A percentile compares a stretch with the other conserved stretches of the same genome.
Evolutionary conservation across 2,329 filamentous ascomycete species (phyloP).

Genomic region (Sporothrix phasma): DNA sequence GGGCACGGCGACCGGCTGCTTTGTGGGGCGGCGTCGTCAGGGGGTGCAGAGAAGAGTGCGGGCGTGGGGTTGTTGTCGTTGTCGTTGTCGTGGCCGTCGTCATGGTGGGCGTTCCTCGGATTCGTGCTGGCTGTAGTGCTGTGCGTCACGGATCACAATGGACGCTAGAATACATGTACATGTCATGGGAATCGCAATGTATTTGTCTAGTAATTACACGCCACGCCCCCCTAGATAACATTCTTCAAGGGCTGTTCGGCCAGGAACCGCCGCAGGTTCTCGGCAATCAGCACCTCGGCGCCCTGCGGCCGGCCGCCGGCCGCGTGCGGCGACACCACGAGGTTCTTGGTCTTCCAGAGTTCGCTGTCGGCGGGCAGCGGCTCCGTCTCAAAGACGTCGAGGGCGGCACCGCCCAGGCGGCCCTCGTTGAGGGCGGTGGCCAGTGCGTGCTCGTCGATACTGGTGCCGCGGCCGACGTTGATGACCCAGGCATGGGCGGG

Average conservation of each 20-base stretch:
- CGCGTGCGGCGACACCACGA: constrained; percentile 25
- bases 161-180: neutral
- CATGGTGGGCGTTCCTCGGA: no score
- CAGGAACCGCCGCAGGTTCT: constrained; percentile 50
- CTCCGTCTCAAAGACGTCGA: constrained; percentile 39
- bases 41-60: no score
- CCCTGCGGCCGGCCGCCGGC: constrained; percentile 52
- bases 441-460: constrained; percentile 40
- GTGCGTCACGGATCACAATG: neutral
- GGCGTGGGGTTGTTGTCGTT: no score
- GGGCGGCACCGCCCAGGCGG: constrained; percentile 38
- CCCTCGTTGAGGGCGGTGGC: constrained; percentile 34
- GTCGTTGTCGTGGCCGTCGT: neutral
- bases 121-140: neutral
- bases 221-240: constrained; percentile 15
- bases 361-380: constrained; percentile 31
- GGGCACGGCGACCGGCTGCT: neutral
- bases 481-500: constrained; percentile 33
- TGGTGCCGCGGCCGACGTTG: constrained; percentile 40
- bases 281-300: constrained; percentile 47
- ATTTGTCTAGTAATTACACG: neutral
- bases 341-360: constrained; percentile 22
- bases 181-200: neutral
- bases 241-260: constrained; percentile 52
- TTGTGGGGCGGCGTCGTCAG: neutral